A percentile compares a stretch with the other conserved stretches of the same genome.
phyloP scores from a whole-genome alignment of 306 rosid genomes.

The Boehmeria nivea region DNA sequence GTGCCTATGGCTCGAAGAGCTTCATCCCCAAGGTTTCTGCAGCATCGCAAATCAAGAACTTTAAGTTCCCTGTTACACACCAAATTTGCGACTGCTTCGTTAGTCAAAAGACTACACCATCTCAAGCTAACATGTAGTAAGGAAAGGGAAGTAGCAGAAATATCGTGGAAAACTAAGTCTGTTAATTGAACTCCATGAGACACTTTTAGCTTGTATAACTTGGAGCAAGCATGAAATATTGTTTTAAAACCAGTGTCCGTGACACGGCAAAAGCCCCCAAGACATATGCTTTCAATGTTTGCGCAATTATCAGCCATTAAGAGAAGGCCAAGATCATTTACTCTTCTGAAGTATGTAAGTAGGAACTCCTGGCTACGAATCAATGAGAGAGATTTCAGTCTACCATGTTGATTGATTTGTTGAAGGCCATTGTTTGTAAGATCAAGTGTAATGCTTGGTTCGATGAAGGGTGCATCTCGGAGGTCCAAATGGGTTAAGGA shows the following conservation, averaged over 20 bases:
- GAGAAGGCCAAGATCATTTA: conserved; percentile 83
- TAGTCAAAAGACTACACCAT: conserved; percentile 78
- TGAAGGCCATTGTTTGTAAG: conserved; percentile 87
- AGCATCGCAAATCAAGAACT: conserved; percentile 77
- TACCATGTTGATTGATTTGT: conserved; percentile 75
- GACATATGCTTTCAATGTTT: conserved; percentile 77
- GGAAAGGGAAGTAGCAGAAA: conserved; percentile 84
- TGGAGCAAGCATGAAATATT: conserved; percentile 78
- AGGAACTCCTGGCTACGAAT: conserved; percentile 77
- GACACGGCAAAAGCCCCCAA: conserved; percentile 95
- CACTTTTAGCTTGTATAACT: conserved; percentile 71
- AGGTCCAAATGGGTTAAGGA: conserved; percentile 80
- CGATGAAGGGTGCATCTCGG: conserved; percentile 80
- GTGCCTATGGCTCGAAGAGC: conserved; percentile 61
- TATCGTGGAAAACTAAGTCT: conserved; percentile 84
- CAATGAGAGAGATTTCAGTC: conserved; percentile 75
- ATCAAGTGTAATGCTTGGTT: conserved; percentile 69
- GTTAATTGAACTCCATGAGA: conserved; percentile 87
- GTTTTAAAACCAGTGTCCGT: conserved; percentile 96
- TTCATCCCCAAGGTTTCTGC: conserved; percentile 81
- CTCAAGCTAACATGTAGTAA: conserved; percentile 76
- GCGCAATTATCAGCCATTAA: conserved; percentile 84
- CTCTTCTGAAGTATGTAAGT: conserved; percentile 65
- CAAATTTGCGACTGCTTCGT: conserved; percentile 57
- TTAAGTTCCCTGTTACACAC: conserved; percentile 73